A percentile compares a stretch with the other conserved stretches of the same genome.
phyloP scores from a whole-genome alignment of 2,329 filamentous ascomycete genomes.

The Tolypocladium inflatum region DNA sequence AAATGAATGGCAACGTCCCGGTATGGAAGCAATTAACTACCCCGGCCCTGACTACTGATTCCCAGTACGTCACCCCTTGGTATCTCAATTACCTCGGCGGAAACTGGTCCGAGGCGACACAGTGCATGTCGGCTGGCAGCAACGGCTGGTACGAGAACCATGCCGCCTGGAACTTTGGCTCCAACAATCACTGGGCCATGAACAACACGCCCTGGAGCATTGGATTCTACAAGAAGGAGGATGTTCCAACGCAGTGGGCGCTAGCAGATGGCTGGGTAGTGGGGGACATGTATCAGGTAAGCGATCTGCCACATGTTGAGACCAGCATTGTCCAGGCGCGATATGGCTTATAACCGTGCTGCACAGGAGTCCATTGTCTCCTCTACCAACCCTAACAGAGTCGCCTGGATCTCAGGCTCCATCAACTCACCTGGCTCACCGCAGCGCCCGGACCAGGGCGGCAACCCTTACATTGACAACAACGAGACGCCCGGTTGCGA shows the following conservation, averaged over 20 bases:
- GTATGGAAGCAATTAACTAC: conserved; percentile 38
- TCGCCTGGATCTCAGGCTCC: conserved; percentile 38
- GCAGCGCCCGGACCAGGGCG: conserved; percentile 30
- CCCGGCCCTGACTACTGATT: conserved; percentile 24
- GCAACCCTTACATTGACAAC: conserved; percentile 37
- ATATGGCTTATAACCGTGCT: conserved; percentile 7
- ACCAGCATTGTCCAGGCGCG: conserved; percentile 14
- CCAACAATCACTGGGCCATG: conserved; percentile 43
- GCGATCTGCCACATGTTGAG: conserved; percentile 6
- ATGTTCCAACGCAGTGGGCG: conserved; percentile 44
- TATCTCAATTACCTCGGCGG: conserved; percentile 45
- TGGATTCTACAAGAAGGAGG: conserved; percentile 37
- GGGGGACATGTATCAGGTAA: conserved; percentile 43
- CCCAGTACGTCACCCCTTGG: conserved; percentile 39
- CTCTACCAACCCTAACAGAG: conserved; percentile 43
- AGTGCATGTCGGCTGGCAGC: conserved; percentile 41
- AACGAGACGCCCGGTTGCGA: conserved; percentile 38
- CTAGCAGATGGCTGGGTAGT: conserved; percentile 45
- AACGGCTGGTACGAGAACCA: conserved; percentile 45
- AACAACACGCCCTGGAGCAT: conserved; percentile 45
- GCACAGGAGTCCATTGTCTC: conserved; percentile 36
- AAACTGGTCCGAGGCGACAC: conserved; percentile 37
- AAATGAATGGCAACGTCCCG: conserved; percentile 33
- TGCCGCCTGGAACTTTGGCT: conserved; percentile 36
- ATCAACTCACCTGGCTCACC: conserved; percentile 39